Percentiles rank a stretch among this genome's conserved stretches.
Conservation (phyloP, 305 asterid species). For the Solanum hybrid region DNA sequence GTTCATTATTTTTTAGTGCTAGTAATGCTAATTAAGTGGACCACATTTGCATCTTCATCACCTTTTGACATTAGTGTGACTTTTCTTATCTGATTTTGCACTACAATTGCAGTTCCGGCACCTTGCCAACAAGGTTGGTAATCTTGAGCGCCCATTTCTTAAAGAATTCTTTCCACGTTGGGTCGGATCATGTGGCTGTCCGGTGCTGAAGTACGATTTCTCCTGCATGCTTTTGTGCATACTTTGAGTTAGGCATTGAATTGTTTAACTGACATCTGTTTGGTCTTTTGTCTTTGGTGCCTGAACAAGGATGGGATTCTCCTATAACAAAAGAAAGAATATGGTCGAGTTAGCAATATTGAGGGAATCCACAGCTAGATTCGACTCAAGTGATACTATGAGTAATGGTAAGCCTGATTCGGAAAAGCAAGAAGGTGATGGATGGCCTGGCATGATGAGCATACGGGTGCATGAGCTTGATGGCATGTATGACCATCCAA, state of each 20-base stretch:
- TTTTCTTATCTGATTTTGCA: slow-evolving; percentile 8
- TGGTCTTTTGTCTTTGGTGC: slow-evolving; percentile 21
- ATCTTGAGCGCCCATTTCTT: slow-evolving; percentile 98
- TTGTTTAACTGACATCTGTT: slow-evolving; percentile 25
- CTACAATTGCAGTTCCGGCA: slow-evolving; percentile 81
- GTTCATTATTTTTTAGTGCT: background rate
- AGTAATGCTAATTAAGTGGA: background rate
- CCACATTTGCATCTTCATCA: background rate
- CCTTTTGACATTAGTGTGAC: background rate
- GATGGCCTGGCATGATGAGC: slow-evolving; percentile 99
- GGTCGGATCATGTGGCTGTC: slow-evolving; percentile 99
- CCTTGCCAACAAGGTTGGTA: slow-evolving; percentile 95
- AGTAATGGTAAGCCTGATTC: slow-evolving; percentile 57
- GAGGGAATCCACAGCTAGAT: slow-evolving; percentile 87
- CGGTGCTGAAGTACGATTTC: slow-evolving; percentile 75
- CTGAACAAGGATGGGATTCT: slow-evolving; percentile 79
- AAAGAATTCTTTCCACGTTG: slow-evolving; percentile 99
- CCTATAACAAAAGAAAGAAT: slow-evolving; percentile 94
- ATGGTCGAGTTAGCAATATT: slow-evolving; percentile 83
- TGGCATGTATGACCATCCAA: slow-evolving; percentile 99
- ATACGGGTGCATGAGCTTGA: slow-evolving; percentile 96
- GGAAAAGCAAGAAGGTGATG: slow-evolving; percentile 83
- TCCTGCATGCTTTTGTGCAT: slow-evolving; percentile 16
- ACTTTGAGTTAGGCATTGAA: slow-evolving; percentile 16
- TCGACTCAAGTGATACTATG: slow-evolving; percentile 46